Conservation (phyloP, 2,329 filamentous ascomycete species). For the Arthrobotrys musiformis region DNA sequence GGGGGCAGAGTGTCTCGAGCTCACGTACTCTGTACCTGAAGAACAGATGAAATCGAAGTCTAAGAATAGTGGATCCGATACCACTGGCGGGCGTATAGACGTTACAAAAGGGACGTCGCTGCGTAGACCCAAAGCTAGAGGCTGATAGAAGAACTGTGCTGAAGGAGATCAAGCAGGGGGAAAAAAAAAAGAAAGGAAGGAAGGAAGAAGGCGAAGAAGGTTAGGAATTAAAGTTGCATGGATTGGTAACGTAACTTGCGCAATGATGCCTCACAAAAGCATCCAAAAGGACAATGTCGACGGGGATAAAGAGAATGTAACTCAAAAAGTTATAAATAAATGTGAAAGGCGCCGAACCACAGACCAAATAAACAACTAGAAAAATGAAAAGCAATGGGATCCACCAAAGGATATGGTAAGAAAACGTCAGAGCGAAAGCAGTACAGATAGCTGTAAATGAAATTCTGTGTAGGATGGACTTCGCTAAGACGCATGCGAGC, state of each 20-base stretch:
- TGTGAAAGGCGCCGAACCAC: conserved; percentile 5
- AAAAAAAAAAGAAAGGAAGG: not conserved
- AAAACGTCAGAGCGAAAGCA: conserved; percentile 37
- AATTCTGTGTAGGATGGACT: not conserved
- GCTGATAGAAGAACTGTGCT: not conserved
- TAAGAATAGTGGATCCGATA: conserved; percentile 47
- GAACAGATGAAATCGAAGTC: not conserved
- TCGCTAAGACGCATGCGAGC: conserved; percentile 33
- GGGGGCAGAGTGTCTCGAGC: conserved; percentile 8
- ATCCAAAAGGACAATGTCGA: not conserved
- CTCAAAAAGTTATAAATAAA: conserved; percentile 45
- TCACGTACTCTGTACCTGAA: conserved; percentile 28
- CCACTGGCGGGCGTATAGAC: not conserved
- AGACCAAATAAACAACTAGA: conserved; percentile 9
- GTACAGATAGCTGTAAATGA: not conserved
- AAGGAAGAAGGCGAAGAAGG: not conserved
- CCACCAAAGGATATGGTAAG: conserved; percentile 20
- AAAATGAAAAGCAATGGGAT: not conserved
- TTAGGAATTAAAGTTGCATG: conserved; percentile 9
- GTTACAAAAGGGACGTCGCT: not conserved
- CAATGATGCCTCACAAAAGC: conserved; percentile 8
- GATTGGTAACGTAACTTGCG: conserved; percentile 7
- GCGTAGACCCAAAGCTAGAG: not conserved
- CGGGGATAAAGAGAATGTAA: conserved; percentile 32
- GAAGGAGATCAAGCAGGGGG: not conserved